These are phyloP conservation scores for Ceratopteris richardii DNA, from an alignment of 75 land plant genomes.

Conservation along the genomic window DNA sequence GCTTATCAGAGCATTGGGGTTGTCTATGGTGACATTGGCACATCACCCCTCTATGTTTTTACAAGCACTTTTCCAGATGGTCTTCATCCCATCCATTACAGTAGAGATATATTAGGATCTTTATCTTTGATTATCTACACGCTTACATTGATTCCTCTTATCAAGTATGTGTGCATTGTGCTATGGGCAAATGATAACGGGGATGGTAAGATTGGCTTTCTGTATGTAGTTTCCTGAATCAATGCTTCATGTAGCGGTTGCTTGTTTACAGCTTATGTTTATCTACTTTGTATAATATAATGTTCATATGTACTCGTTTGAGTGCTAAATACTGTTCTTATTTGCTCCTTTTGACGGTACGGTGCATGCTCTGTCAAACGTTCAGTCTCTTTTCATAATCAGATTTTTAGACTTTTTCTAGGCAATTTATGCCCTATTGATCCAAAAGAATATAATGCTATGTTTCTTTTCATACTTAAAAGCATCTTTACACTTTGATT, in stretches of 20 bases:
- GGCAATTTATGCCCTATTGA: too few relatives aligned
- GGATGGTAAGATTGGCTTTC: constrained; percentile 46
- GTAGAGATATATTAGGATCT: constrained; percentile 43
- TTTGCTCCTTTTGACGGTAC: too few relatives aligned
- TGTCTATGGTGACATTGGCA: constrained; percentile 48
- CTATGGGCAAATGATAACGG: constrained; percentile 69
- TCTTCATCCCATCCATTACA: constrained; percentile 1
- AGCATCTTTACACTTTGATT: too few relatives aligned
- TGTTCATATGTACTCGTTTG: too few relatives aligned
- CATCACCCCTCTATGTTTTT: constrained; percentile 47
- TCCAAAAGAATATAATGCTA: too few relatives aligned
- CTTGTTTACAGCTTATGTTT: neutral
- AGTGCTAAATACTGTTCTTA: too few relatives aligned
- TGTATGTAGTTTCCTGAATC: too few relatives aligned
- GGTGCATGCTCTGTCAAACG: too few relatives aligned
- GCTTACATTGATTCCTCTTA: constrained; percentile 50
- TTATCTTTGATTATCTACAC: constrained; percentile 64
- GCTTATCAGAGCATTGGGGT: constrained; percentile 46
- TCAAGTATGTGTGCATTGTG: constrained; percentile 72
- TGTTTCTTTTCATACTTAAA: too few relatives aligned
- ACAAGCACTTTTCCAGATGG: constrained; percentile 26
- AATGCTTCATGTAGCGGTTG: neutral
- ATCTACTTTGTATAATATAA: too few relatives aligned
- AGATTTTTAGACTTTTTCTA: too few relatives aligned
- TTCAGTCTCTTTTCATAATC: too few relatives aligned